Evolutionary conservation across 371 early-diverging fungal species (phyloP), one percentile per base, ranked within the genome.

Genomic region (Umbelopsis sp.): DNA sequence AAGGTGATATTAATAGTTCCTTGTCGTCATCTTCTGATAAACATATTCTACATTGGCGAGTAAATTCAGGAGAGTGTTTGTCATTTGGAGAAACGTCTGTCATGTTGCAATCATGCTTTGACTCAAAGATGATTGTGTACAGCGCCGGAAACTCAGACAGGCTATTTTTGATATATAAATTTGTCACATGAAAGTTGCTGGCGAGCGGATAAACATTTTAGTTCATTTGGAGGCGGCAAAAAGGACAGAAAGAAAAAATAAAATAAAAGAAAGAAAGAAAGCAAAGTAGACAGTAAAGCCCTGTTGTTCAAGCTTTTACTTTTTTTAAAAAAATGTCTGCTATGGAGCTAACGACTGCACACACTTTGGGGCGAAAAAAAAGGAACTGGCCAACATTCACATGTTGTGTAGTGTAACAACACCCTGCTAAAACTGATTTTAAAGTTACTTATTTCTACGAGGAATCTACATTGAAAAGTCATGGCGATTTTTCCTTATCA

Each of bases 1-100:
- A 87, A 9, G 87, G 87, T 12, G 86, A 82, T 63, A 84, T 86
- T 9, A 87, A 72, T 14, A 69, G 72, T 24, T 69, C 69, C 3
- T 71, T 65, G 5, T 74, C 70, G 35, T 79, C 76, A 50, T 87
- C 83, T 38, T 77, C 78, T 53, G 75, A 86, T 10, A 87, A 76
- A 41, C 86, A 87, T 69, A 87, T 86, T 68, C 84, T 81, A 67
- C 87, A 87, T 50, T 57, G 57, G 11, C 35, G 57, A 35, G 18
- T 29, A 4, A 35, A n/a, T 35, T 18, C 4, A 25, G 35, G 29
- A 14, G 57, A 16, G 14, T 1, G 4, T 29, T 11, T 57, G 18
- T 10, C 57, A 57, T 32, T 35, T 18, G 29, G 35, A 32, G 35
- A 57, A 22, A 0, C 22, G 16, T 7, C 35, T 7, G 29, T 29